Evolutionary conservation across 768 basidiomycete genomes (phyloP).

Genomic region (Tricholoma saponaceum): DNA sequence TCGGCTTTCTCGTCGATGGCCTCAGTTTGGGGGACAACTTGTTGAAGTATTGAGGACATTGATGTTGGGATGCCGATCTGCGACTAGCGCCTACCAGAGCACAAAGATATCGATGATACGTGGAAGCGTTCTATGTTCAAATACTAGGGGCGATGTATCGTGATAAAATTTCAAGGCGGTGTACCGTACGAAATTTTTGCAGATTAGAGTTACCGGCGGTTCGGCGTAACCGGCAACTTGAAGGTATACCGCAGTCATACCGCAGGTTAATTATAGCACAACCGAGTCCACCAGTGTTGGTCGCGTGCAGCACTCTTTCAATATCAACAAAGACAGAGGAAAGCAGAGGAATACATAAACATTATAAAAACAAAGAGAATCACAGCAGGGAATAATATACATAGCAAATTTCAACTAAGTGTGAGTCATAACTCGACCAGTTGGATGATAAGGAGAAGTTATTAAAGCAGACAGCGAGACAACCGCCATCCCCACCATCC

Average conservation of each 20-base stretch:
- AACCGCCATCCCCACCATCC: too few relatives aligned
- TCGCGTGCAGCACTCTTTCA: too few relatives aligned
- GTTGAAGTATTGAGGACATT: neutral
- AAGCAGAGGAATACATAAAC: too few relatives aligned
- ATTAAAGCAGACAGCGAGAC: too few relatives aligned
- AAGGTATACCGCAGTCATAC: too few relatives aligned
- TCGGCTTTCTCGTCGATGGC: slow-evolving; percentile 24
- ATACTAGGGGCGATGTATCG: neutral
- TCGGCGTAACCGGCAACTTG: neutral
- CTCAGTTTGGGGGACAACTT: neutral
- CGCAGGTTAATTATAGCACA: neutral
- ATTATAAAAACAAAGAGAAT: too few relatives aligned
- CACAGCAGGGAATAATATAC: too few relatives aligned
- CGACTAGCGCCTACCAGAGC: neutral
- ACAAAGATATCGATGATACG: neutral
- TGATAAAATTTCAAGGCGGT: neutral
- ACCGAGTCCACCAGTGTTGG: too few relatives aligned
- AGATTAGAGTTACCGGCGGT: slow-evolving; percentile 1
- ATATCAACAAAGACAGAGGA: too few relatives aligned
- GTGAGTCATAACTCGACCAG: too few relatives aligned
- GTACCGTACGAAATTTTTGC: neutral
- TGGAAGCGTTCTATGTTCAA: neutral
- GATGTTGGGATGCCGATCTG: neutral
- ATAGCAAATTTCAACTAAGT: too few relatives aligned
- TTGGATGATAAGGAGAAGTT: too few relatives aligned